Conservation (phyloP, 768 basidiomycete genomes). For the Boletellus ananiceps region DNA sequence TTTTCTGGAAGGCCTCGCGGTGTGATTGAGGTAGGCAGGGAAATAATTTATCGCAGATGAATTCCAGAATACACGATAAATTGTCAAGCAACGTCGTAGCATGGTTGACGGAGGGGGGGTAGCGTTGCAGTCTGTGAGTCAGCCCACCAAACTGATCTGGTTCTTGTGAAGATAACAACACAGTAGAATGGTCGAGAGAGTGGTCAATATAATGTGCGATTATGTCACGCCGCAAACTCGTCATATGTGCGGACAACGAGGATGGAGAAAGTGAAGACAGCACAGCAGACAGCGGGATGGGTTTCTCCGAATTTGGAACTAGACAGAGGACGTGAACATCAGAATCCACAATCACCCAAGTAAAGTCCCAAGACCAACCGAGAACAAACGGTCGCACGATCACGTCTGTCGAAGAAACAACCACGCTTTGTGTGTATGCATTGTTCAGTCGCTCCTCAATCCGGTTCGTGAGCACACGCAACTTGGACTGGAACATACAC, state of each 20-base stretch:
- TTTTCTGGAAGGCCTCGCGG: constrained; percentile 43
- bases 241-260: constrained; percentile 52
- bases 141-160: constrained; percentile 29
- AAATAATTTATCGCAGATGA: constrained; percentile 57
- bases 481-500: constrained; percentile 42
- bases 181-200: constrained; percentile 50
- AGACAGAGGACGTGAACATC: constrained; percentile 1
- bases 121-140: constrained; percentile 46
- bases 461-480: constrained; percentile 51
- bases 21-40: constrained; percentile 49
- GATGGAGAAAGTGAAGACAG: constrained; percentile 54
- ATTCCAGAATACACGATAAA: constrained; percentile 54
- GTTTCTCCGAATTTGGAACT: constrained; percentile 56
- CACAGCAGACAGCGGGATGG: constrained; percentile 49
- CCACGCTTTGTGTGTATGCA: constrained; percentile 57
- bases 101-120: constrained; percentile 39
- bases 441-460: constrained; percentile 70
- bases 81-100: constrained; percentile 44
- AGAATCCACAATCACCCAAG: neutral
- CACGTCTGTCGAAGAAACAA: constrained; percentile 46
- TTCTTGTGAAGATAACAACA: constrained; percentile 36
- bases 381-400: constrained; percentile 48
- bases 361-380: constrained; percentile 37
- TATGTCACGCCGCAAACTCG: constrained; percentile 63
- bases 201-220: constrained; percentile 54